Evolutionary conservation across 1,284 basidiomycete species (phyloP).

Genomic region (Cryptococcus wingfieldii): DNA sequence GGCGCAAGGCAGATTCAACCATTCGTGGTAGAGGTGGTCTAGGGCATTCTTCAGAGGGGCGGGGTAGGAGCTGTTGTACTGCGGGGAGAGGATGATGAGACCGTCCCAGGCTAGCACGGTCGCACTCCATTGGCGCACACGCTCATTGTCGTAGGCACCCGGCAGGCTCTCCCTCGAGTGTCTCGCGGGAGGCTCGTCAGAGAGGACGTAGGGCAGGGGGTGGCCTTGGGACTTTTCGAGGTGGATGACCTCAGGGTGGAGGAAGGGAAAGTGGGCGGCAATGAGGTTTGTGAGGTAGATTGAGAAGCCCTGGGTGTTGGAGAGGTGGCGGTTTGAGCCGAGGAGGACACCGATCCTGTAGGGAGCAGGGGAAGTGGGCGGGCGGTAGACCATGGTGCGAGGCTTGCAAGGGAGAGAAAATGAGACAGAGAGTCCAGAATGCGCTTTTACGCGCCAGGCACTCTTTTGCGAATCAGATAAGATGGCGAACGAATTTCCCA

Average conservation of each 20-base stretch:
- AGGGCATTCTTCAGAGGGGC: slow-evolving; percentile 29
- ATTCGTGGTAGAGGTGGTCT: slow-evolving; percentile 34
- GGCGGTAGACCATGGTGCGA: too few relatives aligned
- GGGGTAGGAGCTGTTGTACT: slow-evolving; percentile 31
- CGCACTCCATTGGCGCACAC: slow-evolving; percentile 17
- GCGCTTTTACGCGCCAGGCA: too few relatives aligned
- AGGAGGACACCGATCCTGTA: slow-evolving; percentile 16
- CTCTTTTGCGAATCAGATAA: too few relatives aligned
- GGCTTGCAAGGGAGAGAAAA: too few relatives aligned
- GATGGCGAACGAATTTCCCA: too few relatives aligned
- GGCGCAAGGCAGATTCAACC: slow-evolving; percentile 17
- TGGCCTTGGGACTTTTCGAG: slow-evolving; percentile 14
- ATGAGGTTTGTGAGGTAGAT: slow-evolving; percentile 7
- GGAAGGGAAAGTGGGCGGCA: neutral
- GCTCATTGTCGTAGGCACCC: slow-evolving; percentile 6
- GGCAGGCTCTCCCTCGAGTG: slow-evolving; percentile 8
- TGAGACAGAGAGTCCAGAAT: too few relatives aligned
- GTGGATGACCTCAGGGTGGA: slow-evolving; percentile 8
- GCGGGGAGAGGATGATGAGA: slow-evolving; percentile 25
- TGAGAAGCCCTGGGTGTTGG: slow-evolving; percentile 17
- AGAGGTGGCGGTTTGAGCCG: slow-evolving; percentile 14
- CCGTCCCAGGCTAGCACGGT: slow-evolving; percentile 17
- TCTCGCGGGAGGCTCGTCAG: slow-evolving; percentile 6
- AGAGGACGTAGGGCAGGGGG: slow-evolving; percentile 15
- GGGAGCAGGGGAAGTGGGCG: neutral